Conservation (phyloP, 805 yeast genomes). For the Kurtzmaniella cleridarum region DNA sequence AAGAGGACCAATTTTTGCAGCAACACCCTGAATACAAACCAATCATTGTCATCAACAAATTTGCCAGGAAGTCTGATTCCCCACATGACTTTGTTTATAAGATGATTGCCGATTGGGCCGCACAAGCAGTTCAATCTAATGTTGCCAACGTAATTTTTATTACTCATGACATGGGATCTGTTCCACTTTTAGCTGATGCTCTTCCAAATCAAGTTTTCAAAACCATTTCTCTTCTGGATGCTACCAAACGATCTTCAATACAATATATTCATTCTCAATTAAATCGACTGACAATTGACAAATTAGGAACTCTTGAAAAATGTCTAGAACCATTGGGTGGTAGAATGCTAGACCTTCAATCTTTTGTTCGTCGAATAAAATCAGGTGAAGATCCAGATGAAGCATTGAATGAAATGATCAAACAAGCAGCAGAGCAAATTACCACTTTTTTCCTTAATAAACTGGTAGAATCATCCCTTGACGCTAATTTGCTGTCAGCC, state of each 20-base stretch:
- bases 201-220: constrained; percentile 87
- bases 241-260: constrained; percentile 63
- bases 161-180: constrained; percentile 78
- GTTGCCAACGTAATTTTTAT: constrained; percentile 86
- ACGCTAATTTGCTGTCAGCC: constrained; percentile 57
- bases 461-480: constrained; percentile 11
- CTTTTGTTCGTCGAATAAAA: constrained; percentile 79
- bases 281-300: constrained; percentile 9
- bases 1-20: constrained; percentile 78
- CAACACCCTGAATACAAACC: constrained; percentile 85
- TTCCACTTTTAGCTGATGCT: constrained; percentile 60
- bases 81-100: constrained; percentile 60
- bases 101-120: constrained; percentile 85
- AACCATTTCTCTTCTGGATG: constrained; percentile 71
- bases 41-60: constrained; percentile 77
- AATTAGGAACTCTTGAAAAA: constrained; percentile 20
- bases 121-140: constrained; percentile 67
- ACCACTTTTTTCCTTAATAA: constrained; percentile 64
- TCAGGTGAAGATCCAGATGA: constrained; percentile 79
- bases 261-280: constrained; percentile 62
- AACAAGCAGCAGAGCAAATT: constrained; percentile 82
- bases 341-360: constrained; percentile 87
- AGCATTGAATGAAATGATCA: constrained; percentile 75
- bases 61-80: constrained; percentile 47
- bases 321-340: constrained; percentile 83